Evolutionary conservation across 441 rosid species (phyloP).

Genomic region (Pelargonium cotyledonis): DNA sequence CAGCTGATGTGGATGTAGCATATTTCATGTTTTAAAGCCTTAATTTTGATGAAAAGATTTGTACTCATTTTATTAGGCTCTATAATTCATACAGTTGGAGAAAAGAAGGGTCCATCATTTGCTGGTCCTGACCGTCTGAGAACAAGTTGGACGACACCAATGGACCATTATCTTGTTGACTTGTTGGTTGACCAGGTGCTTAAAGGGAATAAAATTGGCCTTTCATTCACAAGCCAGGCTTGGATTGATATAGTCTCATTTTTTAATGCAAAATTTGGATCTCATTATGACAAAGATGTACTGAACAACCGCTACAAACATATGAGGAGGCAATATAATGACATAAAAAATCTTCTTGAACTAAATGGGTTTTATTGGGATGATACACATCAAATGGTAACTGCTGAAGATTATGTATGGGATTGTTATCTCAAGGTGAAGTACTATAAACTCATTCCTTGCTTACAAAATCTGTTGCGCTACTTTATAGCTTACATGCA

Average conservation of each 20-base stretch:
- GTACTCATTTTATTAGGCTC: conserved; percentile 10
- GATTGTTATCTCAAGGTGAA: conserved; percentile 35
- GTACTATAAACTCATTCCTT: not conserved
- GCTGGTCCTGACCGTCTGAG: conserved; percentile 18
- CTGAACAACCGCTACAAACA: conserved; percentile 27
- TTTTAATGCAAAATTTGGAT: conserved; percentile 30
- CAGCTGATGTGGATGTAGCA: conserved; percentile 9
- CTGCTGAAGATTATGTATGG: conserved; percentile 41
- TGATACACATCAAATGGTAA: conserved; percentile 37
- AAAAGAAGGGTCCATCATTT: conserved; percentile 19
- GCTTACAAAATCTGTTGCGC: not conserved
- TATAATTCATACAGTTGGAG: conserved; percentile 29
- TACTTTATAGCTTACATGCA: conserved; percentile 14
- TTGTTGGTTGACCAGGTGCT: conserved; percentile 41
- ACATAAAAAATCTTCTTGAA: conserved; percentile 33
- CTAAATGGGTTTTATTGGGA: conserved; percentile 47
- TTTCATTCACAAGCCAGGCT: conserved; percentile 29
- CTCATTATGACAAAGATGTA: conserved; percentile 22
- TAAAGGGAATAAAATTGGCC: conserved; percentile 42
- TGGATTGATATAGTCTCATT: conserved; percentile 33
- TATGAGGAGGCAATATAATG: conserved; percentile 36
- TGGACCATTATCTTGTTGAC: conserved; percentile 40
- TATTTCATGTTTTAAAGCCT: conserved; percentile 10
- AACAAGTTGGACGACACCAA: conserved; percentile 27
- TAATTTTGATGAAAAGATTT: not conserved